phyloP scores from a whole-genome alignment of 164 flowering plant genomes.

The Hamamelis virginiana region DNA sequence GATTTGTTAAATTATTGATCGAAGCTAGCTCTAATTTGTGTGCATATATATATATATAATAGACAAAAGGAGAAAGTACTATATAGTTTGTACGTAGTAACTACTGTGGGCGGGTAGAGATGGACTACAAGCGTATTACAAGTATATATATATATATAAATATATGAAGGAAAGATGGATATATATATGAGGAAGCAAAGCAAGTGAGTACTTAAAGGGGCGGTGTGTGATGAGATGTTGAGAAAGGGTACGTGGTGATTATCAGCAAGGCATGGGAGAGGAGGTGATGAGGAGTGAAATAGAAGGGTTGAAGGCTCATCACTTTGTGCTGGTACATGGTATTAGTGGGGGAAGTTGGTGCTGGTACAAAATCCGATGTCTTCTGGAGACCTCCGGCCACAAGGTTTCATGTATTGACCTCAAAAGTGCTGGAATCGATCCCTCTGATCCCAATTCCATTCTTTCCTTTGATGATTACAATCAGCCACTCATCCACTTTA shows the following conservation, averaged over 20 bases:
- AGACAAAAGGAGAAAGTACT: no score
- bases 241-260: neutral
- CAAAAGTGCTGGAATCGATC: conserved; percentile 53
- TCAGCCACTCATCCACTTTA: conserved; percentile 56
- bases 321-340: conserved; percentile 82
- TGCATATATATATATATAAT: no score
- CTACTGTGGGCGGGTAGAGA: no score
- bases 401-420: conserved; percentile 71
- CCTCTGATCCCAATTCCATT: conserved; percentile 40
- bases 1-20: neutral
- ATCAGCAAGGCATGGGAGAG: conserved; percentile 10
- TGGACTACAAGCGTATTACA: no score
- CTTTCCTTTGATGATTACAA: conserved; percentile 62
- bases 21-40: no score
- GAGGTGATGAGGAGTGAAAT: neutral
- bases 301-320: conserved; percentile 15
- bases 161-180: no score
- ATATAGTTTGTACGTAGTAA: no score
- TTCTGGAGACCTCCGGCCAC: conserved; percentile 68
- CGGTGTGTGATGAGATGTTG: no score
- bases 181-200: no score
- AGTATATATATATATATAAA: no score
- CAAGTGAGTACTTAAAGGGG: no score
- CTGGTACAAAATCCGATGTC: conserved; percentile 72
- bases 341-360: conserved; percentile 77